phyloP scores from a whole-genome alignment of 345 rosid genomes.

The Gossypium australe region DNA sequence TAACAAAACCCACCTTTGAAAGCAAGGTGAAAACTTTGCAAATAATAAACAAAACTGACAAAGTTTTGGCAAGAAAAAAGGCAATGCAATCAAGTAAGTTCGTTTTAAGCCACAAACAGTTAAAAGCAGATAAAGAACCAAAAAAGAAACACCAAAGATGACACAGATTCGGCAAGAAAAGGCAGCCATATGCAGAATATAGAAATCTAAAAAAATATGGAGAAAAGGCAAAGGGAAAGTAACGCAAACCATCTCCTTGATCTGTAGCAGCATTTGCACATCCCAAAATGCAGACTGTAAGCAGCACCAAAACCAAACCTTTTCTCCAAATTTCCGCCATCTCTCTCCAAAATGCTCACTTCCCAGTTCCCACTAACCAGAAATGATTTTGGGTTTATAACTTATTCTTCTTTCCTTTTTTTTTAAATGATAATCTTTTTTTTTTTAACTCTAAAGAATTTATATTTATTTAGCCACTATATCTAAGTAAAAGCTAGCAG shows the following conservation, averaged over 20 bases:
- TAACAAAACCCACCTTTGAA: conserved; percentile 1
- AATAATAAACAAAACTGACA: background rate
- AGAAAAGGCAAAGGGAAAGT: background rate
- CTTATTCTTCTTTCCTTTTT: background rate
- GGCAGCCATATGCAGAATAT: no score
- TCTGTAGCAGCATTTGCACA: conserved; percentile 54
- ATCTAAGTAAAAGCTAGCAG: conserved; percentile 51
- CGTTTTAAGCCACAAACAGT: background rate
- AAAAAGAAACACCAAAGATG: background rate
- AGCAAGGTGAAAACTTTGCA: conserved; percentile 9
- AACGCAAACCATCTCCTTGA: conserved; percentile 53
- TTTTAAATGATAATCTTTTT: background rate
- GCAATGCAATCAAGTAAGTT: conserved; percentile 1
- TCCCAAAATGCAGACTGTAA: conserved; percentile 55
- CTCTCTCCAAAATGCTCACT: conserved; percentile 12
- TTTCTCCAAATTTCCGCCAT: conserved; percentile 41
- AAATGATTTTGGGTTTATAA: conserved; percentile 9
- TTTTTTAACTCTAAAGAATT: background rate
- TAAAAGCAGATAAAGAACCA: conserved; percentile 6
- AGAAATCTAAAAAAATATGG: background rate
- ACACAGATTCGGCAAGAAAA: conserved; percentile 6
- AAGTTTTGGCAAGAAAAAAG: background rate
- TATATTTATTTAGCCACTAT: conserved; percentile 26
- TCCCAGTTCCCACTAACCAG: conserved; percentile 14
- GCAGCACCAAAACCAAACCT: conserved; percentile 35